Evolutionary conservation across 768 basidiomycete genomes (phyloP).

Genomic region (Pluteus cervinus): DNA sequence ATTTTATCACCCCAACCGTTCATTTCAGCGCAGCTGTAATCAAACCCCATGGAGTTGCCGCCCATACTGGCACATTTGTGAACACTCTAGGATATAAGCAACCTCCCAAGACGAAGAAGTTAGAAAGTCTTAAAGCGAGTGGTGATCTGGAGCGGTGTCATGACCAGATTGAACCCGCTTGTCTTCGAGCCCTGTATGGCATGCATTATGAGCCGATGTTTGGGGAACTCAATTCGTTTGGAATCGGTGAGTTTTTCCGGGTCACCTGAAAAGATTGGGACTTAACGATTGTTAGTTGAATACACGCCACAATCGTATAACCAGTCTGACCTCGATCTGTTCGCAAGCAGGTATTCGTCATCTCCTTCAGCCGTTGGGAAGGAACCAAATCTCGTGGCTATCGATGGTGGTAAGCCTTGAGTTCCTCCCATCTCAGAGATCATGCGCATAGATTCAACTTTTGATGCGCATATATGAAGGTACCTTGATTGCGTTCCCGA

Average conservation of each 20-base stretch:
- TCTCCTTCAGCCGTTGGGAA: constrained; percentile 24
- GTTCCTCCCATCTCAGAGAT: constrained; percentile 8
- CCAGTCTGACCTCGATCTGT: constrained; percentile 39
- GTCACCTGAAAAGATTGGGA: constrained; percentile 1
- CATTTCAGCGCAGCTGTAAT: constrained; percentile 27
- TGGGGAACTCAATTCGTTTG: constrained; percentile 27
- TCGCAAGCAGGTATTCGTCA: constrained; percentile 28
- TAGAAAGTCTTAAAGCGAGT: constrained; percentile 10
- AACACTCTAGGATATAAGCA: constrained; percentile 20
- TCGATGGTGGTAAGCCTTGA: constrained; percentile 22
- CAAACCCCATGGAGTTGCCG: constrained; percentile 14
- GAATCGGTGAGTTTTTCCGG: constrained; percentile 22
- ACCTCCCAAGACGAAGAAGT: constrained; percentile 17
- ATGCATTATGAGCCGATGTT: constrained; percentile 25
- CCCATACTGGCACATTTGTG: constrained; percentile 8
- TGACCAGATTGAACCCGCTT: constrained; percentile 27
- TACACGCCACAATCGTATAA: constrained; percentile 44
- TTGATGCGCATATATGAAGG: constrained; percentile 21
- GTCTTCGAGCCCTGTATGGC: constrained; percentile 32
- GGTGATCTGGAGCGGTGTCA: constrained; percentile 24
- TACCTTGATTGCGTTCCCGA: constrained; percentile 26
- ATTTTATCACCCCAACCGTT: constrained; percentile 30
- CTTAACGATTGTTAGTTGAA: constrained; percentile 29
- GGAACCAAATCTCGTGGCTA: constrained; percentile 25
- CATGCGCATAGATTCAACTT: not conserved